Conservation (phyloP, 129 eudicot species). For the Sambucus nigra region DNA sequence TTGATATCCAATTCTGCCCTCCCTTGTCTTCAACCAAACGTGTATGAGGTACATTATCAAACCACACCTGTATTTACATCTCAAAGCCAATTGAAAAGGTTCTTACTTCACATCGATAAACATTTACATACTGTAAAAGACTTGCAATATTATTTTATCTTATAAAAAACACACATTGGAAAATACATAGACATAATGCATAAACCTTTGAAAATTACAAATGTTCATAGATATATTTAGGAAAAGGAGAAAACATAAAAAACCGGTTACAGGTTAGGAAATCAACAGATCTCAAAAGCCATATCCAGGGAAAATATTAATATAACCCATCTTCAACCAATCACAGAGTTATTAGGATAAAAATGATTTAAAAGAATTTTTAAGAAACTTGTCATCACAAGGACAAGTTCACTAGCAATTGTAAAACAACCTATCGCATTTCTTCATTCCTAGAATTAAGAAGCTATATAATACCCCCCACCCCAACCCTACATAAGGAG, state of each 20-base stretch:
- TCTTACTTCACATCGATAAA: not conserved
- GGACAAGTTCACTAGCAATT: not conserved
- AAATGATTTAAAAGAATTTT: not conserved
- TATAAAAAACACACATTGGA: not conserved
- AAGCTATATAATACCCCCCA: too few relatives aligned
- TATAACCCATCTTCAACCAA: not conserved
- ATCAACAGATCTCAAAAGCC: not conserved
- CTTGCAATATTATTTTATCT: not conserved
- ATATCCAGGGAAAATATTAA: not conserved
- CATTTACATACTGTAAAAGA: not conserved
- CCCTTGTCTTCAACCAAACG: conserved; percentile 66
- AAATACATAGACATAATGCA: not conserved
- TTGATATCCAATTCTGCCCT: conserved; percentile 67
- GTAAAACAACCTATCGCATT: too few relatives aligned
- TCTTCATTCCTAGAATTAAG: too few relatives aligned
- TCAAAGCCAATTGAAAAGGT: not conserved
- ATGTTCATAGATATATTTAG: not conserved
- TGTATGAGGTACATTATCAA: conserved; percentile 62
- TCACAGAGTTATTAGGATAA: not conserved
- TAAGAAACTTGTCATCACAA: not conserved
- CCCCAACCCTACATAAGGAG: too few relatives aligned
- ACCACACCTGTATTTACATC: conserved; percentile 59
- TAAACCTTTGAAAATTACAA: not conserved
- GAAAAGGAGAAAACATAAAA: not conserved
- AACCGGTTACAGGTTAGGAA: not conserved